These are phyloP conservation scores for Bonia amplexicaulis DNA, from an alignment of 176 grass and related monocot species.

Conservation along the genomic window DNA sequence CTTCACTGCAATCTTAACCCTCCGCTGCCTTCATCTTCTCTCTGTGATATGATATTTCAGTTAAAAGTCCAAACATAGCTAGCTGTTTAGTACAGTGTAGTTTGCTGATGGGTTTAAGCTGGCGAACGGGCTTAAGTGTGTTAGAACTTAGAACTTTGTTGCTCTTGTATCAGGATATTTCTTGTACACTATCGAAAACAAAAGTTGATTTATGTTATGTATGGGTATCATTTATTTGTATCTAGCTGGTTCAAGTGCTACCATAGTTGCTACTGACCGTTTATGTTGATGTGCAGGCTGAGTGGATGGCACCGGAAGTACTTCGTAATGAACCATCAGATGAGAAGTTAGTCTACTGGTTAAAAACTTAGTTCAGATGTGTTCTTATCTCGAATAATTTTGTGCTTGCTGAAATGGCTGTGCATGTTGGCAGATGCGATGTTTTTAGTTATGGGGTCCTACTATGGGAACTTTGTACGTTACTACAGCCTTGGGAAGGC, in stretches of 20 bases:
- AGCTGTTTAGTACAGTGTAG: neutral
- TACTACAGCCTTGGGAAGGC: conserved; percentile 97
- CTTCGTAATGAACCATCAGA: conserved; percentile 92
- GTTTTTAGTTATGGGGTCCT: conserved; percentile 97
- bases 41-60: neutral
- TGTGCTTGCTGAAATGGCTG: conserved; percentile 25
- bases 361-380: conserved; percentile 8
- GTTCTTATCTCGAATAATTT: neutral
- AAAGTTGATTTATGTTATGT: neutral
- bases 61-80: neutral
- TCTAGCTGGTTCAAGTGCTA: conserved; percentile 23
- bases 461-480: conserved; percentile 93
- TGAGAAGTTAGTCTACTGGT: conserved; percentile 70
- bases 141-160: conserved; percentile 6
- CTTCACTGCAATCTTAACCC: neutral
- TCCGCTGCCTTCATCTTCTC: neutral
- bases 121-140: neutral
- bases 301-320: conserved; percentile 99
- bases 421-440: conserved; percentile 62
- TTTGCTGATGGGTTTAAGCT: neutral
- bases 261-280: conserved; percentile 7
- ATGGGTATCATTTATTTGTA: conserved; percentile 21
- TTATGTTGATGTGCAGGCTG: conserved; percentile 61
- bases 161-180: neutral
- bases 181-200: neutral